A percentile compares a stretch with the other conserved stretches of the same genome.
Evolutionary conservation across 331 rosid genomes (phyloP).

Genomic region (Acacia pycnantha): DNA sequence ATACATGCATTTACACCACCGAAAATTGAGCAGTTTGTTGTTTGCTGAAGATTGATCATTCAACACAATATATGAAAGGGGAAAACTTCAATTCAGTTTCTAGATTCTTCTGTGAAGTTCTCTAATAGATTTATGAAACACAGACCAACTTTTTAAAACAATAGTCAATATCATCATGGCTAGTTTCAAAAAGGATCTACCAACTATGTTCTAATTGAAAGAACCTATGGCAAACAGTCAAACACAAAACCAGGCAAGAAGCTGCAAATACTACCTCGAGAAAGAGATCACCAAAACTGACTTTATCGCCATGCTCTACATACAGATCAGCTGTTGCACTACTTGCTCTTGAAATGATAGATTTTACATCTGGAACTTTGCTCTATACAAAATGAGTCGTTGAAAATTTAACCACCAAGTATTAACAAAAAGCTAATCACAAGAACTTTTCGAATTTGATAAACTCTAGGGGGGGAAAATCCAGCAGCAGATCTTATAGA

Average conservation of each 20-base stretch:
- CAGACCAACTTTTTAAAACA: background rate
- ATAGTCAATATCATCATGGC: background rate
- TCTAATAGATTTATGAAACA: background rate
- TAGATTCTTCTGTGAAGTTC: background rate
- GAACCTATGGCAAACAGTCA: background rate
- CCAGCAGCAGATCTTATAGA: background rate
- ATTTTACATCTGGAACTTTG: constrained; percentile 76
- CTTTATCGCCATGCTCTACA: constrained; percentile 61
- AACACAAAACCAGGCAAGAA: constrained; percentile 3
- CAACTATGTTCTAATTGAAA: too few relatives aligned
- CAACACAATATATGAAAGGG: background rate
- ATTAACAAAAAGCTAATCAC: background rate
- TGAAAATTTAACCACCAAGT: constrained; percentile 16
- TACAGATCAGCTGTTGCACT: constrained; percentile 72
- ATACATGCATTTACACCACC: constrained; percentile 1
- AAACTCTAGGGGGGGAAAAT: background rate
- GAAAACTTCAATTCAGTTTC: background rate
- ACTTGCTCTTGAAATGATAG: constrained; percentile 85
- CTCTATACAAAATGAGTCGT: constrained; percentile 38
- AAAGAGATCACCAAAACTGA: constrained; percentile 70
- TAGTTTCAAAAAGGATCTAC: background rate
- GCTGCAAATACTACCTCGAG: constrained; percentile 62
- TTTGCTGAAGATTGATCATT: background rate
- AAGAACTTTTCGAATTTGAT: background rate
- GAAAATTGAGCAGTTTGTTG: background rate